phyloP scores from a whole-genome alignment of 352 stramenopile species.

The Globisporangium solare region DNA sequence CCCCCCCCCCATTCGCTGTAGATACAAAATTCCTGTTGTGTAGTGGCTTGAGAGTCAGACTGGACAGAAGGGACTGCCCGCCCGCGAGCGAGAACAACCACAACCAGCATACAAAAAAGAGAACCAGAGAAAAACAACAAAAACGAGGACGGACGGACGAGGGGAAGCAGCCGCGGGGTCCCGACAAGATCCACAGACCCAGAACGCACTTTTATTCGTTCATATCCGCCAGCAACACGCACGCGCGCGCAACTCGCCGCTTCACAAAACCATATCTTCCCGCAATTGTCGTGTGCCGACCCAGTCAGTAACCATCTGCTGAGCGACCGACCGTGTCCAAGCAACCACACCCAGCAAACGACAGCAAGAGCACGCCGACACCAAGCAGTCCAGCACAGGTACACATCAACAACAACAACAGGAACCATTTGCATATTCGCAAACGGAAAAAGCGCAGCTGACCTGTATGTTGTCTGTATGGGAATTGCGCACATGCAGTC shows the following conservation, averaged over 20 bases:
- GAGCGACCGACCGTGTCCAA: not conserved
- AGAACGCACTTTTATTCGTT: conserved; percentile 14
- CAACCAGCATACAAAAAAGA: conserved; percentile 11
- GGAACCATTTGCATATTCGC: too few relatives aligned
- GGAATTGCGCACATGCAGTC: too few relatives aligned
- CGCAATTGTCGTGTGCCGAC: too few relatives aligned
- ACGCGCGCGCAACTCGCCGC: not conserved
- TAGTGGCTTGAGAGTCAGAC: conserved; percentile 8
- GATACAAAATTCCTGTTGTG: not conserved
- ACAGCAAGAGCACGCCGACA: too few relatives aligned
- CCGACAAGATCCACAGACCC: conserved; percentile 18
- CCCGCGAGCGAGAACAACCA: conserved; percentile 2
- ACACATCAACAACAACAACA: too few relatives aligned
- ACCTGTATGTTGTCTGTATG: too few relatives aligned
- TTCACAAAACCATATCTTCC: not conserved
- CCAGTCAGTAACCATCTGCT: conserved; percentile 11
- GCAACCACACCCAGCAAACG: not conserved
- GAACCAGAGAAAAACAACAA: conserved; percentile 8
- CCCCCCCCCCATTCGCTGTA: not conserved
- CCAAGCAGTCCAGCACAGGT: too few relatives aligned
- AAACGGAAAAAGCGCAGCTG: too few relatives aligned
- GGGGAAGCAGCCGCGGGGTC: not conserved
- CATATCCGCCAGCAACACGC: conserved; percentile 6
- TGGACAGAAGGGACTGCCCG: conserved; percentile 1
- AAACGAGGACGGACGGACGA: conserved; percentile 2